phyloP scores from a whole-genome alignment of 1,139 yeast genomes.

The Spencermartinsiella ligniputridi region DNA sequence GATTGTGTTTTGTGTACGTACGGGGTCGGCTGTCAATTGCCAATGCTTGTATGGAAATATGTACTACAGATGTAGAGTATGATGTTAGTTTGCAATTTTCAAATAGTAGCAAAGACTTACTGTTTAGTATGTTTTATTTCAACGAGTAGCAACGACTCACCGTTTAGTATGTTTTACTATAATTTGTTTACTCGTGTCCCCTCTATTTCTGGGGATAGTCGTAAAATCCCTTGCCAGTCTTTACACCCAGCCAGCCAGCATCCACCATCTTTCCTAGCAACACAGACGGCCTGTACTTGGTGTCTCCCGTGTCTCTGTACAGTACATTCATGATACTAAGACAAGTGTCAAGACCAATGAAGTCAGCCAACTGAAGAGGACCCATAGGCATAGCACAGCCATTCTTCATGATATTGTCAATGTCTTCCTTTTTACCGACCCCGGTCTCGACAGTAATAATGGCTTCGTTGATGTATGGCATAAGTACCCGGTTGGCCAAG shows the following conservation, averaged over 20 bases:
- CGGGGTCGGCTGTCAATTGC: too few species aligned
- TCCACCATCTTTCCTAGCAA: conserved; percentile 39
- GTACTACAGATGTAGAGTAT: too few species aligned
- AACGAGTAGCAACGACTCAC: too few species aligned
- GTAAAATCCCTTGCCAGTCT: conserved; percentile 42
- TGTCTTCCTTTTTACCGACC: conserved; percentile 38
- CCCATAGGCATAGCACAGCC: conserved; percentile 49
- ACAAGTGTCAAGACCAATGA: conserved; percentile 43
- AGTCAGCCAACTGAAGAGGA: conserved; percentile 41
- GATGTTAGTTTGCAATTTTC: too few species aligned
- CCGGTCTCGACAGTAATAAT: conserved; percentile 41
- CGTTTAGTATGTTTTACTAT: too few species aligned
- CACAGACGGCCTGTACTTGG: conserved; percentile 41
- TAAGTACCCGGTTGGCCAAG: conserved; percentile 40
- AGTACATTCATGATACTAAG: conserved; percentile 41
- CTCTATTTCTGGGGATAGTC: conserved; percentile 27
- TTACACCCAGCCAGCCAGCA: conserved; percentile 42
- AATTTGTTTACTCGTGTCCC: too few species aligned
- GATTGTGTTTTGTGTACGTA: too few species aligned
- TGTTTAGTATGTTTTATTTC: too few species aligned
- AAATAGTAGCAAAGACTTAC: too few species aligned
- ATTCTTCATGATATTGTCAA: conserved; percentile 42
- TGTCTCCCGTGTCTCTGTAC: conserved; percentile 39
- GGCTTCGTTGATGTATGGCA: conserved; percentile 45
- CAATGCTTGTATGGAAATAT: too few species aligned